These are phyloP conservation scores for Penicillium waksmanii DNA, from an alignment of 495 filamentous ascomycete genomes.

Conservation along the genomic window DNA sequence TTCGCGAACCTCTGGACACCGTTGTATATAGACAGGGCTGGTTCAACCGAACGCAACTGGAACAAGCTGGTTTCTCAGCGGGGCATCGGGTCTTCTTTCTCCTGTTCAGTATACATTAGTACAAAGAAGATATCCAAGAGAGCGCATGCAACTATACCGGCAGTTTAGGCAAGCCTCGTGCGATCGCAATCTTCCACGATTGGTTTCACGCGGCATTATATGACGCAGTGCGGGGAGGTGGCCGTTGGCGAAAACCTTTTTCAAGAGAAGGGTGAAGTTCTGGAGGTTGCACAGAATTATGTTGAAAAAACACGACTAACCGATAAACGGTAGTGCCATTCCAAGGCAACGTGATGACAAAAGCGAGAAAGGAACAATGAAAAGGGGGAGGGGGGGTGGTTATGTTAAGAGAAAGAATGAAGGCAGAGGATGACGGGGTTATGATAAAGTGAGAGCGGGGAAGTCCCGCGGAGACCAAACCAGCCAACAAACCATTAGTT, in stretches of 20 bases:
- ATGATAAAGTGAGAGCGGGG: conserved; percentile 12
- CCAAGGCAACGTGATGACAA: neutral
- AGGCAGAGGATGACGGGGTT: conserved; percentile 10
- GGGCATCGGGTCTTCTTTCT: conserved; percentile 53
- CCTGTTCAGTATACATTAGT: conserved; percentile 21
- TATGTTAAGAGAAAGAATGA: neutral
- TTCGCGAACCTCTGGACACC: conserved; percentile 27
- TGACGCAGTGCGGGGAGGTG: conserved; percentile 4
- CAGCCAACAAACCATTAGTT: neutral
- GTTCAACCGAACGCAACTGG: conserved; percentile 47
- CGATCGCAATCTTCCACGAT: conserved; percentile 47
- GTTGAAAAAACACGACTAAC: neutral
- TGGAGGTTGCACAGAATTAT: neutral
- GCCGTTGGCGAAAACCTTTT: neutral
- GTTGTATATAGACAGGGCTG: conserved; percentile 47
- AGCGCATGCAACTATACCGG: conserved; percentile 28
- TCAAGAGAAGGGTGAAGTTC: neutral
- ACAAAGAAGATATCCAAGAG: neutral
- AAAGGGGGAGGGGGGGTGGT: neutral
- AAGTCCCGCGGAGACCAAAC: neutral
- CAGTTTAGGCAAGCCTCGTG: conserved; percentile 53
- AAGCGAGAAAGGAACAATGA: neutral
- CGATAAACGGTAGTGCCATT: neutral
- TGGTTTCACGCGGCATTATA: conserved; percentile 41
- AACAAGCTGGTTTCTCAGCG: conserved; percentile 50